These are phyloP conservation scores for Ulvella scutata DNA, from an alignment of 139 green algal species.

Conservation along the genomic window DNA sequence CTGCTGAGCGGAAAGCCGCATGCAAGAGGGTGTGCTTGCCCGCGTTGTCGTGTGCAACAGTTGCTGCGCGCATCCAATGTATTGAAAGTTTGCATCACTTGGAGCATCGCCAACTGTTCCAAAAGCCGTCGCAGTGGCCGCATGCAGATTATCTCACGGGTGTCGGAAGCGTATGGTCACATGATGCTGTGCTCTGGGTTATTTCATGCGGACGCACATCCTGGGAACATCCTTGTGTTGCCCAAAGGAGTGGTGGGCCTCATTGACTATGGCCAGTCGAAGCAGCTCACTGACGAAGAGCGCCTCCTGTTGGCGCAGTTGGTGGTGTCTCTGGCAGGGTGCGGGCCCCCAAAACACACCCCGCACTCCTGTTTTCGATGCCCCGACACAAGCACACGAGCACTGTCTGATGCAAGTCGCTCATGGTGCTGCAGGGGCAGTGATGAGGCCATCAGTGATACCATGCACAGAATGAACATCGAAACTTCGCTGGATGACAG, in stretches of 20 bases:
- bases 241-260: conserved; percentile 58
- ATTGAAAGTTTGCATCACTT: neutral
- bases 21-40: neutral
- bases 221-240: conserved; percentile 80
- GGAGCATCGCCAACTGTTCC: too few relatives aligned
- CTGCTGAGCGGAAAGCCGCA: neutral
- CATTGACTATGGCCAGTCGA: conserved; percentile 90
- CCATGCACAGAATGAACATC: conserved; percentile 43
- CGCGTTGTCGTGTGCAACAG: neutral
- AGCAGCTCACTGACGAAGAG: conserved; percentile 59
- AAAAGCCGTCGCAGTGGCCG: too few relatives aligned
- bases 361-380: neutral
- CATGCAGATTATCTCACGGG: conserved; percentile 16
- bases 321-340: conserved; percentile 50
- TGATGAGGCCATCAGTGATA: conserved; percentile 14
- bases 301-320: conserved; percentile 54
- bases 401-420: neutral
- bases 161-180: conserved; percentile 78
- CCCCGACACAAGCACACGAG: neutral
- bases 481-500: conserved; percentile 38
- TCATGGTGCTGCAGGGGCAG: conserved; percentile 14
- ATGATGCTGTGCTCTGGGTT: conserved; percentile 67
- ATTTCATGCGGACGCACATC: conserved; percentile 50
- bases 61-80: neutral
- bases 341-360: conserved; percentile 1